Percentiles rank a stretch among this genome's conserved stretches.
phyloP scores from a whole-genome alignment of 257 asterid genomes.

The Misopates orontium region DNA sequence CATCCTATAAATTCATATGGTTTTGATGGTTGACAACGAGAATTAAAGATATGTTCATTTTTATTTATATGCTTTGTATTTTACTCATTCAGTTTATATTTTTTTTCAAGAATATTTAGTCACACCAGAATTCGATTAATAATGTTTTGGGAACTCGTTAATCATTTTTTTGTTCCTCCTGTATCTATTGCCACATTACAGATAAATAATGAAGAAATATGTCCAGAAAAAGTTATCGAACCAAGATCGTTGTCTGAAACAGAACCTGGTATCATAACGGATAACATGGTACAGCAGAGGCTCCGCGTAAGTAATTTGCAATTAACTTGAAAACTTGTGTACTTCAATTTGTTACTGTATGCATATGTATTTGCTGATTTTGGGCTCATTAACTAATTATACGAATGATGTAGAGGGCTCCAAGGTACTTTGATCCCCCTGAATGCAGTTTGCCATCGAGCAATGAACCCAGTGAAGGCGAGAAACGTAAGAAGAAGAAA shows the following conservation, averaged over 20 bases:
- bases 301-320: conserved; percentile 30
- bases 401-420: too few species aligned
- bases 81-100: neutral
- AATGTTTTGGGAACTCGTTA: neutral
- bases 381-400: conserved; percentile 1
- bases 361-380: conserved; percentile 4
- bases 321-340: conserved; percentile 14
- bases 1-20: too few species aligned
- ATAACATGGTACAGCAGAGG: conserved; percentile 28
- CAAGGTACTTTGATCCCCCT: too few species aligned
- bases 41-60: neutral
- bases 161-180: neutral
- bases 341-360: conserved; percentile 3
- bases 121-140: conserved; percentile 13
- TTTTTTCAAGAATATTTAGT: too few species aligned
- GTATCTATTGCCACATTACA: conserved; percentile 23
- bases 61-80: neutral
- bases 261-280: conserved; percentile 17
- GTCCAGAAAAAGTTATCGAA: conserved; percentile 26
- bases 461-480: too few species aligned
- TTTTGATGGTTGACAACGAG: neutral
- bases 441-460: too few species aligned
- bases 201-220: conserved; percentile 30
- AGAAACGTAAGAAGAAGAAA: too few species aligned
- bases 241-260: too few species aligned